Evolutionary conservation across 495 filamentous ascomycete species (phyloP).

Genomic region (Aspergillus baeticus): DNA sequence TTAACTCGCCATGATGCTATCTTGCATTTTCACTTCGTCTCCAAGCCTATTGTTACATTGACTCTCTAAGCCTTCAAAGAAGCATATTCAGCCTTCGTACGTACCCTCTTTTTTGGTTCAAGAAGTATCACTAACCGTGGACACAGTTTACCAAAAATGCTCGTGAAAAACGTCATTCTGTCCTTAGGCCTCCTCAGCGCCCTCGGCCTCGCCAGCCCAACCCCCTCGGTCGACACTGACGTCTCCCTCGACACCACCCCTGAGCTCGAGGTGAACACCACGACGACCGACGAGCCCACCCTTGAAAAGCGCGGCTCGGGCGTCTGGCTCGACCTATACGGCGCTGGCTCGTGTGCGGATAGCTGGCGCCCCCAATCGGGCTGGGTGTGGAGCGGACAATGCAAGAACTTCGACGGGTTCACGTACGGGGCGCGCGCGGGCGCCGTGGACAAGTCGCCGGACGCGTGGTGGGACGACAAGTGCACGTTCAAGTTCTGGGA

Average conservation of each 20-base stretch:
- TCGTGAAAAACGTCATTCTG: not conserved
- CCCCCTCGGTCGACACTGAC: not conserved
- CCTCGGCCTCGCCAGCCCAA: not conserved
- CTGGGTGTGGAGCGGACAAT: not conserved
- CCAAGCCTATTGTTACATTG: too few relatives aligned
- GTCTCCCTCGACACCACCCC: not conserved
- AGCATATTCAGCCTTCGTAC: too few relatives aligned
- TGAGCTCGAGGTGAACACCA: not conserved
- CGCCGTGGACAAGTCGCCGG: not conserved
- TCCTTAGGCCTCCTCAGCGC: not conserved
- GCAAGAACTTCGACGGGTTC: not conserved
- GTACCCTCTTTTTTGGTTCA: too few relatives aligned
- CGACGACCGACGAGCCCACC: too few relatives aligned
- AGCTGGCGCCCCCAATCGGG: not conserved
- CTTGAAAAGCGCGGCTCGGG: not conserved
- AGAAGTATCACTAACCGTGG: too few relatives aligned
- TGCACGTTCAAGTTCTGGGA: not conserved
- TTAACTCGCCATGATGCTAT: too few relatives aligned
- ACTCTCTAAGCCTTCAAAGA: too few relatives aligned
- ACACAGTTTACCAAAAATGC: not conserved
- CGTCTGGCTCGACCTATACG: not conserved
- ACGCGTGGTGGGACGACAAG: not conserved
- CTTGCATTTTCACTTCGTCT: too few relatives aligned
- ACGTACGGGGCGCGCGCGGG: not conserved
- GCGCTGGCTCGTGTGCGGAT: not conserved